Percentiles rank a stretch among this genome's conserved stretches.
Conservation (phyloP, 139 green algal genomes). For the Closterium sp. region DNA sequence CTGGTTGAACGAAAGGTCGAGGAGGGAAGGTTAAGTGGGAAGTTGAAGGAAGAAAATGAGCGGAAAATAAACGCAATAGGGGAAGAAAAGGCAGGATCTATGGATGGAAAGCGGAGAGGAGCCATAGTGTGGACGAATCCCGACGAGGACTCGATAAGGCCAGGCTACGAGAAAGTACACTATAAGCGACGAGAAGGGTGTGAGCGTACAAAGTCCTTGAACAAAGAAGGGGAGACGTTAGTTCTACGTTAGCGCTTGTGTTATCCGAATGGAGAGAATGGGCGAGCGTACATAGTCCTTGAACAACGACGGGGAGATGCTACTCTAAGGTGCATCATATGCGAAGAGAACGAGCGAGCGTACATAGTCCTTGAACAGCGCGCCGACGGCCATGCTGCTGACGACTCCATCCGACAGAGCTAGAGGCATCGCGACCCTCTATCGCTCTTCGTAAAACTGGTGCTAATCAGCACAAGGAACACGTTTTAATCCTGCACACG, state of each 20-base stretch:
- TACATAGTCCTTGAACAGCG: slow-evolving; percentile 46
- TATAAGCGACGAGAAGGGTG: neutral
- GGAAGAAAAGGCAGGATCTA: neutral
- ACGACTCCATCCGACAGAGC: slow-evolving; percentile 17
- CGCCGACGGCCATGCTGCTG: slow-evolving; percentile 32
- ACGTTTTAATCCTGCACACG: too few relatives aligned
- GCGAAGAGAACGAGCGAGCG: neutral
- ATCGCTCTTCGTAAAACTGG: too few relatives aligned
- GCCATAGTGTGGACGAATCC: too few relatives aligned
- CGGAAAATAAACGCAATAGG: neutral
- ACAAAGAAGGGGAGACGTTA: too few relatives aligned
- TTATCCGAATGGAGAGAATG: too few relatives aligned
- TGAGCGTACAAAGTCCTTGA: too few relatives aligned
- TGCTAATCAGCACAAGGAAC: too few relatives aligned
- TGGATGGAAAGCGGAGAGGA: neutral
- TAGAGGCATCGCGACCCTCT: too few relatives aligned
- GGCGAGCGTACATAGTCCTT: neutral
- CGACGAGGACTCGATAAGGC: too few relatives aligned
- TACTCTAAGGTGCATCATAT: neutral
- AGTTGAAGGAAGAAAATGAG: neutral
- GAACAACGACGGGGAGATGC: neutral
- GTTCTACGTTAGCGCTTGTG: too few relatives aligned
- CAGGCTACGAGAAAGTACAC: too few relatives aligned
- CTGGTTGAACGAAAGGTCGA: neutral
- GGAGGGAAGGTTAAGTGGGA: neutral